These are phyloP conservation scores for Volutella citrinella DNA, from an alignment of 2,329 filamentous ascomycete species.

Conservation along the genomic window DNA sequence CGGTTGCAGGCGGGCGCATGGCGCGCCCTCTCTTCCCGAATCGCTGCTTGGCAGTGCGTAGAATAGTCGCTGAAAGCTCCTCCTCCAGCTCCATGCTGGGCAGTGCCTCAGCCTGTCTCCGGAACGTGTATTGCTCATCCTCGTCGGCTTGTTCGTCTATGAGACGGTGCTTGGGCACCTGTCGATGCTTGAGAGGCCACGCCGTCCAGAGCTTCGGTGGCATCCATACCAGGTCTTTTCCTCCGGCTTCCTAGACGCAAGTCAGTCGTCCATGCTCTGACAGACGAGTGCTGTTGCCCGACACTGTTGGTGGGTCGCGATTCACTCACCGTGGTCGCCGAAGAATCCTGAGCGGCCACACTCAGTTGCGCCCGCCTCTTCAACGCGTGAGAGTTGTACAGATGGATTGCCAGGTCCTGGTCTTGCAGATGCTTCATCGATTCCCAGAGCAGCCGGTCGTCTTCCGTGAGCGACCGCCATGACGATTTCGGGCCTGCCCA, in stretches of 20 bases:
- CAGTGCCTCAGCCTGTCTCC: constrained; percentile 37
- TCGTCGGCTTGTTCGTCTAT: constrained; percentile 43
- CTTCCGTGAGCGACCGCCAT: constrained; percentile 62
- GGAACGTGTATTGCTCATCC: constrained; percentile 51
- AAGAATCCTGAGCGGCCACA: constrained; percentile 25
- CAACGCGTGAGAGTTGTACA: constrained; percentile 75
- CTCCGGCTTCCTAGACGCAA: constrained; percentile 14
- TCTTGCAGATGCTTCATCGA: constrained; percentile 63
- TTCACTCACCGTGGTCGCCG: constrained; percentile 26
- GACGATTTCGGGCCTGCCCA: constrained; percentile 66
- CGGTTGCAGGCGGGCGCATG: constrained; percentile 19
- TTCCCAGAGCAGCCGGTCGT: constrained; percentile 60
- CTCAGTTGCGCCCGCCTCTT: constrained; percentile 40
- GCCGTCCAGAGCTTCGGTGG: constrained; percentile 71
- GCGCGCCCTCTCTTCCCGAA: constrained; percentile 40
- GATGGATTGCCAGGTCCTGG: constrained; percentile 68
- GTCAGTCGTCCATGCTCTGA: no score
- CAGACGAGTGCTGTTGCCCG: no score
- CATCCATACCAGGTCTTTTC: constrained; percentile 39
- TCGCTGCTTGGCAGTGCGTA: constrained; percentile 65
- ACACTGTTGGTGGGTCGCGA: background rate
- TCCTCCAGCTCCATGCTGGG: constrained; percentile 67
- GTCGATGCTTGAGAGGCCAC: constrained; percentile 69
- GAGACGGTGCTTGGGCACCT: constrained; percentile 59
- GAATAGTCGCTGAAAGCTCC: constrained; percentile 62